Base-by-base conservation (phyloP, 75 land plant species). In the Gnetum montanum region DNA sequence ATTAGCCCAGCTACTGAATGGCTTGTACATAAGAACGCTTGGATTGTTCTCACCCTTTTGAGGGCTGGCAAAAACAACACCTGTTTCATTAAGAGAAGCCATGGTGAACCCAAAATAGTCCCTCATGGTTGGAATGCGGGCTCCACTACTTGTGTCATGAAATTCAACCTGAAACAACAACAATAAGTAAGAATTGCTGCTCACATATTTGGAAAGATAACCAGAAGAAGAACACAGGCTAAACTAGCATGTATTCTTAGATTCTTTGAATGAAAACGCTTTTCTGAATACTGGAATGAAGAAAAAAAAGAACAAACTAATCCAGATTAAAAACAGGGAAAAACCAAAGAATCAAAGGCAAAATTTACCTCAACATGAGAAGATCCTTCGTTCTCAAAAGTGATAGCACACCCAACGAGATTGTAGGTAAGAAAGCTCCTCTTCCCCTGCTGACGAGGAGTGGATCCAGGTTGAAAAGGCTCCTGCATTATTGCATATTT, bases 1-100 rank as follows among this genome's bases (percentile, higher is more conserved):
- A 62, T 67, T 86, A 18, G 98, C 96, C 98, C 98, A 94, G 71
- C 85, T 90, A 63, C 85, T 71, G 60, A 90, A 94, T 26, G 98
- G 99, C 8, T 97, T 77, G 60, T 95, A 95, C 85, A 86, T 78
- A 18, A 95, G 74, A 34, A 88, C 86, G 58, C 99, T 95, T 64
- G 83, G 82, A 61, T 67, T 78, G 46, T 90, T 95, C 44, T 90
- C 97, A 40, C 85, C 96, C 60, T 83, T 90, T 64, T 74, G 72
- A 23, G 88, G 86, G 64, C 79, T 86, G 38, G 83, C 92, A 77
- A 86, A 81, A 13, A 90, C 79, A 68, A 92, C 67, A 31, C 92
- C 99, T 52, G 62, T 67, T 50, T 90, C 97, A 86, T 70, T 78
- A 52, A 95, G 33, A 46, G 99, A 52, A 64, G 96, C 99, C 88